Base-by-base conservation (phyloP, 2,329 filamentous ascomycete genomes). In the Calonectria leucothoes region DNA sequence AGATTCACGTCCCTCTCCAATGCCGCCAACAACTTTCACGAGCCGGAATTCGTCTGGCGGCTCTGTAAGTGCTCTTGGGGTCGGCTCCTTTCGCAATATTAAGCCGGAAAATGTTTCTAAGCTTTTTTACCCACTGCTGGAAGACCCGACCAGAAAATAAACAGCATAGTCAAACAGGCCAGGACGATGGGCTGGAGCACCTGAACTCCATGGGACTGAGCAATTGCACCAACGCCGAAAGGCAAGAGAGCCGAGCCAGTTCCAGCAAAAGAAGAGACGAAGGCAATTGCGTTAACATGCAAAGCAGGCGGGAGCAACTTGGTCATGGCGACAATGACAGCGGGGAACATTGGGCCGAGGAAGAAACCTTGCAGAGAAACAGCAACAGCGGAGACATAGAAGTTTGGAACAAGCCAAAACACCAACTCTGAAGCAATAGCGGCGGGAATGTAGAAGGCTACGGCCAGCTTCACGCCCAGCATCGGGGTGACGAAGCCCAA, bases 321-420 rank as follows among this genome's bases (percentile, higher is more conserved):
- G 0, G 93, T 94, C 33, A 92, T 91, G 5, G 91, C 91, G 0
- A 95, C 90, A 2, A 96, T 88, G 0, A 89, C 93, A 4, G 92
- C 93, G 0, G 94, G 94, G 83, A 96, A 96, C 25, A 96, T 83
- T 0, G 94, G 94, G 0, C 94, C 94, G 0, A 97, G 87, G 81
- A 96, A 95, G 87, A 96, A 95, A 0, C 94, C 94, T 74, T 95
- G 90, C 0, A 96, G 82, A 0, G 91, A 87, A 17, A 95, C 92
- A 7, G 93, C 91, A 2, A 96, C 88, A 0, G 93, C 93, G 0
- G 93, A 94, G 10, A 94, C 93, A 79, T 93, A 90, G 82, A 96
- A 95, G 65, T 93, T 89, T 0, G 94, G 94, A 0, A 97, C 92
- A 2, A 96, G 91, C 94, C 94, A 97, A 86, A 96, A 94, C 49